A percentile compares a stretch with the other conserved stretches of the same genome.
Conservation (phyloP, 2,329 filamentous ascomycete species). For the Monilinia laxa region DNA sequence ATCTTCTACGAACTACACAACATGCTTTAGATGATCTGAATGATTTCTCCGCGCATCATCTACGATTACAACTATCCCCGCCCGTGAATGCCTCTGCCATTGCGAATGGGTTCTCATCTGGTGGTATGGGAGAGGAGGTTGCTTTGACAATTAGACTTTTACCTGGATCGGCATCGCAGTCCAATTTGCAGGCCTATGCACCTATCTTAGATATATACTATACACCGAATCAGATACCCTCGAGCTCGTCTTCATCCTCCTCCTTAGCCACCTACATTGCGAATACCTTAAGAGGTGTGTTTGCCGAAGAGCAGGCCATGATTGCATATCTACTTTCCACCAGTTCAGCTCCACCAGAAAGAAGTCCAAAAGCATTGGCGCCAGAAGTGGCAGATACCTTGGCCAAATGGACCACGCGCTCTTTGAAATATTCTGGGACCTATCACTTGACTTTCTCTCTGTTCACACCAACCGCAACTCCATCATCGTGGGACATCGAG, state of each 20-base stretch:
- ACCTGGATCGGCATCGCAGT: slow-evolving; percentile 58
- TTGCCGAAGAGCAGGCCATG: slow-evolving; percentile 84
- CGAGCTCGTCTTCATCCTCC: slow-evolving; percentile 65
- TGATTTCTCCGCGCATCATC: slow-evolving; percentile 79
- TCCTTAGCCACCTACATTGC: slow-evolving; percentile 79
- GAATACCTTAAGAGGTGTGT: slow-evolving; percentile 71
- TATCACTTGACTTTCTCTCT: slow-evolving; percentile 96
- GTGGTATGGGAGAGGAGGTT: slow-evolving; percentile 48
- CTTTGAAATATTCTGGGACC: slow-evolving; percentile 86
- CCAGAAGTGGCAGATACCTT: slow-evolving; percentile 56
- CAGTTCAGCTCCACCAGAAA: slow-evolving; percentile 52
- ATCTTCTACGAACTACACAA: slow-evolving; percentile 77
- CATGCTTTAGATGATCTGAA: slow-evolving; percentile 83
- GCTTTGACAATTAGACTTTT: slow-evolving; percentile 71
- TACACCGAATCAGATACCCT: slow-evolving; percentile 65
- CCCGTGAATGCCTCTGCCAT: slow-evolving; percentile 32
- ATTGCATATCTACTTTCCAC: slow-evolving; percentile 72
- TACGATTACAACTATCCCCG: slow-evolving; percentile 67
- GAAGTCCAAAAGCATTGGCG: slow-evolving; percentile 48
- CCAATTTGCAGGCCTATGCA: slow-evolving; percentile 66
- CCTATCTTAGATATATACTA: slow-evolving; percentile 78
- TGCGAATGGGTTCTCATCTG: slow-evolving; percentile 38
- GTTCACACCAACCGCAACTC: slow-evolving; percentile 75
- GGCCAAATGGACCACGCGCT: slow-evolving; percentile 73
- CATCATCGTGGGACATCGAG: slow-evolving; percentile 91